Conservation (phyloP, 1,284 basidiomycete genomes). For the Tausonia pullulans region DNA sequence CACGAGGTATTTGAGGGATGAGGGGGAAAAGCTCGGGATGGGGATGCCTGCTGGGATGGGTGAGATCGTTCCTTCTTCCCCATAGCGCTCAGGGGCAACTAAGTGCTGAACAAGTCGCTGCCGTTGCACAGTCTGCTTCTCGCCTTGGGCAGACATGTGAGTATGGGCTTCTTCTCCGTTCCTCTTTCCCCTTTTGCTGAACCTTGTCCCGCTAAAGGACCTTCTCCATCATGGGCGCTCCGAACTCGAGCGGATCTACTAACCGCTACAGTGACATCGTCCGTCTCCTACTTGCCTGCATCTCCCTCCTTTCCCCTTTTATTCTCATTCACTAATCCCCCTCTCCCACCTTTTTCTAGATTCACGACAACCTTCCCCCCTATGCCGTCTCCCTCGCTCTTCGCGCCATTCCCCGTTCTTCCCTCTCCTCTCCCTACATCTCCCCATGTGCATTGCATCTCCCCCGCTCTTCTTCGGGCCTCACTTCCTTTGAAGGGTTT, state of each 20-base stretch:
- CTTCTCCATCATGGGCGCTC: conserved; percentile 20
- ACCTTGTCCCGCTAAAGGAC: conserved; percentile 12
- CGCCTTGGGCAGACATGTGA: conserved; percentile 47
- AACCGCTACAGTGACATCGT: conserved; percentile 3
- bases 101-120: no score
- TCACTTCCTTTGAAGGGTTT: conserved; percentile 17
- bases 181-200: no score
- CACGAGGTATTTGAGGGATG: no score
- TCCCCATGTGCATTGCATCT: conserved; percentile 28
- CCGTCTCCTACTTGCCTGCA: conserved; percentile 14
- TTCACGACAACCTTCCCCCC: conserved; percentile 23
- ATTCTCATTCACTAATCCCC: conserved; percentile 3
- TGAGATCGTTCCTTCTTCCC: no score
- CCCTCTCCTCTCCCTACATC: conserved; percentile 25
- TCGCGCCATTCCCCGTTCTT: conserved; percentile 24
- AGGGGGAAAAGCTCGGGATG: no score
- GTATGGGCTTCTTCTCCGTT: no score
- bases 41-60: conserved; percentile 40
- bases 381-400: conserved; percentile 28
- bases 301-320: not conserved
- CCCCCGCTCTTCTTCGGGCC: conserved; percentile 19
- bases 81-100: no score
- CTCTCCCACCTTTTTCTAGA: not conserved
- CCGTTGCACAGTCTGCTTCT: conserved; percentile 36
- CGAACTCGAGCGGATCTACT: not conserved